Evolutionary conservation across 768 basidiomycete species (phyloP), one percentile per base, ranked within the genome.

Genomic region (Leccinellum albellum): DNA sequence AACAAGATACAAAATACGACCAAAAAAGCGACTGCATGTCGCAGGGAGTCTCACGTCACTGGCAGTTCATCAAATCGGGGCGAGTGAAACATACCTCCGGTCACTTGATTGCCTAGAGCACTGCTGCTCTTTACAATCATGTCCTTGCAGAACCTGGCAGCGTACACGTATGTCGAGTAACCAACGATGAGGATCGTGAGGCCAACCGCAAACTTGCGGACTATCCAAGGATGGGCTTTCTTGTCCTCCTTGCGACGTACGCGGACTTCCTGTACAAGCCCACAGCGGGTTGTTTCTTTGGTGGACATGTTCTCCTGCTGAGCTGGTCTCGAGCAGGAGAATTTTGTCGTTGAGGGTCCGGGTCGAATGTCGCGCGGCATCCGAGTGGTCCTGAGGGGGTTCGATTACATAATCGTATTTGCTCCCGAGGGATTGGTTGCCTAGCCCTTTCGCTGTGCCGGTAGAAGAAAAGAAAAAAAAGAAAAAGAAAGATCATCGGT

Each of bases 111-210:
- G 6, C 80, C 84, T 5, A 80, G 71, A 3, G 80, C 80, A 13
- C 67, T 65, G 2, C 61, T 59, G 53, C 74, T 71, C 48, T 75
- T 67, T 60, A 73, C 73, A n/a, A 94, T 79, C 81, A 90, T 88
- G 17, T 85, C 82, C 35, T 84, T 75, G 66, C 86, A 88, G 7
- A 94, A 78, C 53, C 85, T 73, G 0, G 79, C 89, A 24, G 90
- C 79, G 66, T 92, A 92, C 3, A 94, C 92, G 68, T 95, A 96
- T 24, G 71, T 76, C 4, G 85, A 67, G 71, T 92, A 94, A 2
- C 73, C 84, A 58, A 85, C 79, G 56, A 94, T 75, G 0, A 76
- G 86, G 21, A 81, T 15, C 0, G 84, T 80, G 3, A 94, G 51
- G 4, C 73, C 78, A 26, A 93, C 76, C 64, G 85, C 76, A 33